phyloP scores from a whole-genome alignment of 768 basidiomycete species.

The Pulveroboletus sp. region DNA sequence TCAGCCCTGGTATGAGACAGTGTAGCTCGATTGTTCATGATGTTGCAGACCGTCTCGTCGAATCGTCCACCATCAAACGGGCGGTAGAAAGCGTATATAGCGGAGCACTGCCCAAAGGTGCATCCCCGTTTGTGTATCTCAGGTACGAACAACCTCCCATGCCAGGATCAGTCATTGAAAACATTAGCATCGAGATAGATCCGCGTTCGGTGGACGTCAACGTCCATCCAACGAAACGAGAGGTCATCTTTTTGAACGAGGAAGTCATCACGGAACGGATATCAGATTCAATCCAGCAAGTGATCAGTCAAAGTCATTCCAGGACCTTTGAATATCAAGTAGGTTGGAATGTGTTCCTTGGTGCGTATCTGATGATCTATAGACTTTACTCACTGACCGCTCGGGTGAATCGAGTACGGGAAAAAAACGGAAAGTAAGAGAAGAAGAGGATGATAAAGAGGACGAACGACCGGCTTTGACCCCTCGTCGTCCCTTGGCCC shows the following conservation, averaged over 20 bases:
- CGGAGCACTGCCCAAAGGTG: slow-evolving; percentile 82
- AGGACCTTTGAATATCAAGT: slow-evolving; percentile 73
- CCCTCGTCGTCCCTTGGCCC: slow-evolving; percentile 24
- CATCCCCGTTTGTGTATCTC: slow-evolving; percentile 88
- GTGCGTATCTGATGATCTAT: neutral
- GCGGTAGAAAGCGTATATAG: slow-evolving; percentile 86
- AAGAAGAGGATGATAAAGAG: slow-evolving; percentile 35
- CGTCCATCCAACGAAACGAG: slow-evolving; percentile 95
- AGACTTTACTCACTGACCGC: slow-evolving; percentile 63
- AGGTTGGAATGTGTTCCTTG: neutral
- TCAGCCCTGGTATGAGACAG: slow-evolving; percentile 4
- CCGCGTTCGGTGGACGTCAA: slow-evolving; percentile 93
- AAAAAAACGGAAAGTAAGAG: slow-evolving; percentile 34
- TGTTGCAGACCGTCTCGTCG: slow-evolving; percentile 79
- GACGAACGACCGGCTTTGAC: slow-evolving; percentile 24
- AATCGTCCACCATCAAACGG: slow-evolving; percentile 80
- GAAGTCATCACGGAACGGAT: slow-evolving; percentile 79
- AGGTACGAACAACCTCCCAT: slow-evolving; percentile 48
- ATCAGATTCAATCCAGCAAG: slow-evolving; percentile 66
- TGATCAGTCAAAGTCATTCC: slow-evolving; percentile 63
- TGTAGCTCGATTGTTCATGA: neutral
- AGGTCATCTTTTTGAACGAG: slow-evolving; percentile 92
- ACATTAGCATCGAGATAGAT: slow-evolving; percentile 69
- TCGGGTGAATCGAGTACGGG: slow-evolving; percentile 30
- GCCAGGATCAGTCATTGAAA: neutral